phyloP scores from a whole-genome alignment of 768 basidiomycete species.

The Psilocybe sp. region DNA sequence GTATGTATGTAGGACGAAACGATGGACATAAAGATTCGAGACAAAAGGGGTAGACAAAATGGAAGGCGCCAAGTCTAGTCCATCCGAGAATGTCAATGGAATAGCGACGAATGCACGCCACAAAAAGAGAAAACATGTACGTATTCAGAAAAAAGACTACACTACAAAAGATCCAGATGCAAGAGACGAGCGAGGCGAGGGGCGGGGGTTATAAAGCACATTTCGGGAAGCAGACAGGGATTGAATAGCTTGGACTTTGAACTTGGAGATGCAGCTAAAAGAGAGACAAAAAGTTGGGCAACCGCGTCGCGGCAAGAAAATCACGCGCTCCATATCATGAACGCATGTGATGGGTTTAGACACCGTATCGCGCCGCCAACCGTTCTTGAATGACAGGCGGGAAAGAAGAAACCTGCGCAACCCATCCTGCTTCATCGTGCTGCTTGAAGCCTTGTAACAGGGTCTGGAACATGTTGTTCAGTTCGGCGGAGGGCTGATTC shows the following conservation, averaged over 20 bases:
- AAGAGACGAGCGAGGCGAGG: conserved; percentile 40
- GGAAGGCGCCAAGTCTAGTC: conserved; percentile 5
- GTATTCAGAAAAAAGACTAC: conserved; percentile 13
- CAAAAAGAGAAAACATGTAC: conserved; percentile 2
- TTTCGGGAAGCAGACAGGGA: conserved; percentile 12
- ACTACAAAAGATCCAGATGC: conserved; percentile 44
- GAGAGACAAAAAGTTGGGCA: conserved; percentile 4
- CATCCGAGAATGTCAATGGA: neutral
- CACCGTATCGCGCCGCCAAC: conserved; percentile 81
- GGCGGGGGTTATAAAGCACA: conserved; percentile 21
- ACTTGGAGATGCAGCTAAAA: conserved; percentile 3
- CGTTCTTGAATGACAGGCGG: conserved; percentile 89
- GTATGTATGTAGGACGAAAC: neutral
- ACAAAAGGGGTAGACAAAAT: neutral
- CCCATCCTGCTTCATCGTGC: conserved; percentile 85
- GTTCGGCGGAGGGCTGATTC: conserved; percentile 87
- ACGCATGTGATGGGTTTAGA: conserved; percentile 39
- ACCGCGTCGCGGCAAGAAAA: neutral
- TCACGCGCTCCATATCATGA: neutral
- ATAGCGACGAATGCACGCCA: neutral
- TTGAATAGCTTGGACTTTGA: conserved; percentile 16
- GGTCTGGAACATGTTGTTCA: conserved; percentile 92
- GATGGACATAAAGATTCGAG: neutral
- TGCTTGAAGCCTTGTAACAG: conserved; percentile 88
- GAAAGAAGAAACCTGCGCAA: conserved; percentile 75